Percentiles rank a stretch among this genome's conserved stretches.
These are phyloP conservation scores for Cercospora zeina DNA, from an alignment of 2,329 filamentous ascomycete genomes.

Conservation along the genomic window DNA sequence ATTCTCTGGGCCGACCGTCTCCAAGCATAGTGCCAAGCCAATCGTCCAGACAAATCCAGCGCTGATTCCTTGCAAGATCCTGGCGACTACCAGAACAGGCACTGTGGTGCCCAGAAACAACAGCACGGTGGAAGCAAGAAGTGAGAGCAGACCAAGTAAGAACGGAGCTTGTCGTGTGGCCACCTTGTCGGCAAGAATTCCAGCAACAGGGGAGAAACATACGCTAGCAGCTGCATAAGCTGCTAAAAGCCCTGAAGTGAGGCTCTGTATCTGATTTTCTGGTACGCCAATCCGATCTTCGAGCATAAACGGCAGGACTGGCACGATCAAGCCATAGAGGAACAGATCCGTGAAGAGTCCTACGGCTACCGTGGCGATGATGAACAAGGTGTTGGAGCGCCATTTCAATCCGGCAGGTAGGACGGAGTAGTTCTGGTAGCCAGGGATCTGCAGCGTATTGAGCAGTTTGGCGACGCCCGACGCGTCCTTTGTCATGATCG, in stretches of 20 bases:
- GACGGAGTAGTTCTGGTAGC: slow-evolving; percentile 37
- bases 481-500: slow-evolving; percentile 1
- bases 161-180: slow-evolving; percentile 59
- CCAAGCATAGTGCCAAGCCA: slow-evolving; percentile 59
- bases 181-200: slow-evolving; percentile 57
- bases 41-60: slow-evolving; percentile 62
- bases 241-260: slow-evolving; percentile 56
- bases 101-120: slow-evolving; percentile 55
- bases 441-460: slow-evolving; percentile 40
- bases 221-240: slow-evolving; percentile 57
- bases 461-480: slow-evolving; percentile 27
- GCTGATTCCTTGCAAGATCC: slow-evolving; percentile 59
- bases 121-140: slow-evolving; percentile 57
- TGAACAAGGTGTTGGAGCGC: slow-evolving; percentile 62
- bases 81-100: slow-evolving; percentile 52
- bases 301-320: slow-evolving; percentile 60
- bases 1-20: slow-evolving; percentile 58
- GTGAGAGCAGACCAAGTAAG: slow-evolving; percentile 54
- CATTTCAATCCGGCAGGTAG: slow-evolving; percentile 48
- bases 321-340: slow-evolving; percentile 60
- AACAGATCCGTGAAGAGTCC: slow-evolving; percentile 61
- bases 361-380: slow-evolving; percentile 57
- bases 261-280: slow-evolving; percentile 52
- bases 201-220: slow-evolving; percentile 54
- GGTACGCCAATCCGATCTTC: slow-evolving; percentile 53